Conservation (phyloP, 2,329 filamentous ascomycete genomes). For the Dryadomyces quercus-mongolicae region DNA sequence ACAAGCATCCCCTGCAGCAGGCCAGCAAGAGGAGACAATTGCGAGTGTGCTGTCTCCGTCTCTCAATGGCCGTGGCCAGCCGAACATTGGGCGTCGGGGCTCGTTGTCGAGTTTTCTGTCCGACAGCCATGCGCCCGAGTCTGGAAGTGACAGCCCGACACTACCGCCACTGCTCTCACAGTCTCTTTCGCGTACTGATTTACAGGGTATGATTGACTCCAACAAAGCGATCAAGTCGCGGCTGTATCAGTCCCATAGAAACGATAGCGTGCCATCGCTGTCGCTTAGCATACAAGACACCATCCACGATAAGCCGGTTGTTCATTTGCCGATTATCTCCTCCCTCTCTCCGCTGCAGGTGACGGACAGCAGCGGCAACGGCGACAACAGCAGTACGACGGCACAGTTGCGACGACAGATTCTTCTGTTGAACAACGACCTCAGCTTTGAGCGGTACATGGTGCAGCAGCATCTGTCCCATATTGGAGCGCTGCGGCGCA, state of each 20-base stretch:
- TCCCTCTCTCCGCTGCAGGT: constrained; percentile 13
- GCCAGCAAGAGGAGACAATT: too few relatives aligned
- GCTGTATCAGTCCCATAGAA: constrained; percentile 40
- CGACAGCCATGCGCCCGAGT: constrained; percentile 24
- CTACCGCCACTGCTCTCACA: constrained; percentile 36
- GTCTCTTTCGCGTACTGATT: constrained; percentile 35
- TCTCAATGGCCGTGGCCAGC: constrained; percentile 18
- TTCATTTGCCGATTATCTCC: not conserved
- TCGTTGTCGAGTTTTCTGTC: constrained; percentile 43
- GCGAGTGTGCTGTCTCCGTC: not conserved
- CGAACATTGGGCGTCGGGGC: constrained; percentile 25
- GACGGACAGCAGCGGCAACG: constrained; percentile 2
- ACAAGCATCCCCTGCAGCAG: constrained; percentile 26
- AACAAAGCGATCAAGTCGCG: constrained; percentile 46
- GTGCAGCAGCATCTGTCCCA: constrained; percentile 75
- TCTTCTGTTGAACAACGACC: constrained; percentile 65
- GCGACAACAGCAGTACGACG: not conserved
- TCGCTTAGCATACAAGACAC: constrained; percentile 37
- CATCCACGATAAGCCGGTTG: constrained; percentile 20
- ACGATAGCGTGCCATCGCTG: constrained; percentile 46
- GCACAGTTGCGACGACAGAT: constrained; percentile 59
- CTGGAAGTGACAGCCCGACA: constrained; percentile 48
- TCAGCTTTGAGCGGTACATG: constrained; percentile 73
- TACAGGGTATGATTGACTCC: constrained; percentile 48
- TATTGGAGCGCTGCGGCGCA: constrained; percentile 65